A percentile compares a stretch with the other conserved stretches of the same genome.
These are phyloP conservation scores for Condylostoma magnum DNA, from an alignment of 169 alveolate genomes.

Conservation along the genomic window DNA sequence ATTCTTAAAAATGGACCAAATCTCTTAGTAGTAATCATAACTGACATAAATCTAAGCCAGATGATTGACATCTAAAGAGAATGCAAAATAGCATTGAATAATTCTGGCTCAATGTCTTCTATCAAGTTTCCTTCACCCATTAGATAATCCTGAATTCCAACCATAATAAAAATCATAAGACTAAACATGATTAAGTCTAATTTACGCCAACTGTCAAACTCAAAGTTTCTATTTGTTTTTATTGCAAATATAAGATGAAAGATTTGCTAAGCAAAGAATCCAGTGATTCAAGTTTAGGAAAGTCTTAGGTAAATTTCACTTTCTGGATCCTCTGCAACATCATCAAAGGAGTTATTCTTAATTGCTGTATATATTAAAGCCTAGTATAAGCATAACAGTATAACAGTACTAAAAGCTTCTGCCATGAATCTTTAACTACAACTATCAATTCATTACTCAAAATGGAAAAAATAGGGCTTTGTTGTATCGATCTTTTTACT, in stretches of 20 bases:
- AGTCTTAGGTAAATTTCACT: conserved; percentile 7
- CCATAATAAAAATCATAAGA: conserved; percentile 11
- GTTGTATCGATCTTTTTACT: neutral
- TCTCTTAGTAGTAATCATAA: conserved; percentile 27
- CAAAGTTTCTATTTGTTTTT: conserved; percentile 23
- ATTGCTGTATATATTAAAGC: conserved; percentile 29
- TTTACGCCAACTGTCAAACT: conserved; percentile 34
- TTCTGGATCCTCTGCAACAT: neutral
- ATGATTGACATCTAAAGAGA: conserved; percentile 34
- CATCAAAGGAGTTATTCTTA: conserved; percentile 13
- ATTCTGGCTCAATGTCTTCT: neutral
- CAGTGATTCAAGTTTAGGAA: conserved; percentile 32
- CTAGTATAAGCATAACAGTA: conserved; percentile 22
- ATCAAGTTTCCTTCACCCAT: conserved; percentile 11
- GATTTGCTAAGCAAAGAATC: conserved; percentile 7
- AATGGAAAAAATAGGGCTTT: neutral
- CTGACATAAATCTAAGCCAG: conserved; percentile 38
- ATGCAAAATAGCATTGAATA: conserved; percentile 27
- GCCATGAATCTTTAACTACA: conserved; percentile 43
- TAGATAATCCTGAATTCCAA: neutral
- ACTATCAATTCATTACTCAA: conserved; percentile 34
- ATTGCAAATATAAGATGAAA: conserved; percentile 25
- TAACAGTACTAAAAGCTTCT: conserved; percentile 18
- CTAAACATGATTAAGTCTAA: conserved; percentile 29
- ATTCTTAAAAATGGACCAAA: conserved; percentile 47